Conservation (phyloP, 495 filamentous ascomycete species). For the Aspergillus indologenus region DNA sequence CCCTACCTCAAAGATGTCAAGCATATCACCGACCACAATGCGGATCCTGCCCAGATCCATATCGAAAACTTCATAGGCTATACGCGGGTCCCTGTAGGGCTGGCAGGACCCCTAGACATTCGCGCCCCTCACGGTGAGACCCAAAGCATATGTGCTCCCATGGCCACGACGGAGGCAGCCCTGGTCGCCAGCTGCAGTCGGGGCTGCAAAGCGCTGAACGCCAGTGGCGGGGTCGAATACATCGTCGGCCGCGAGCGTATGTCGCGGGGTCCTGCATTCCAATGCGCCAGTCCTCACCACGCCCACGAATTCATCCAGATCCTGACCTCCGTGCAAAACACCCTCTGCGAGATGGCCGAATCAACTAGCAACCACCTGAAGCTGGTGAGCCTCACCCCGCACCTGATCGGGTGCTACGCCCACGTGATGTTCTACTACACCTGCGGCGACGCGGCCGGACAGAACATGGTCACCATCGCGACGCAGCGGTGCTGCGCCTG, state of each 20-base stretch:
- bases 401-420: conserved; percentile 12
- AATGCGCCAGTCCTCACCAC: conserved; percentile 6
- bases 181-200: conserved; percentile 19
- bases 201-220: conserved; percentile 13
- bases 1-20: background rate
- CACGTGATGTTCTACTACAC: conserved; percentile 14
- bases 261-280: conserved; percentile 14
- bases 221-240: conserved; percentile 10
- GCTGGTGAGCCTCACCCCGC: conserved; percentile 1
- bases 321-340: background rate
- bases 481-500: conserved; percentile 14
- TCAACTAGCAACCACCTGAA: conserved; percentile 12
- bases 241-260: conserved; percentile 10
- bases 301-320: conserved; percentile 6
- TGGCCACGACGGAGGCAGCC: conserved; percentile 17
- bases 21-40: background rate
- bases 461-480: conserved; percentile 20
- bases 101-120: conserved; percentile 16
- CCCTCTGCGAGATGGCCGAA: conserved; percentile 9
- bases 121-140: background rate
- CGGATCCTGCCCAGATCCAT: background rate
- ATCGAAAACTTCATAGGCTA: conserved; percentile 22
- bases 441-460: conserved; percentile 16
- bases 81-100: conserved; percentile 13
- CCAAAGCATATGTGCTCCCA: conserved; percentile 11